Conservation (phyloP, 108 stramenopile genomes). For the Cyclostephanos tholiformis region DNA sequence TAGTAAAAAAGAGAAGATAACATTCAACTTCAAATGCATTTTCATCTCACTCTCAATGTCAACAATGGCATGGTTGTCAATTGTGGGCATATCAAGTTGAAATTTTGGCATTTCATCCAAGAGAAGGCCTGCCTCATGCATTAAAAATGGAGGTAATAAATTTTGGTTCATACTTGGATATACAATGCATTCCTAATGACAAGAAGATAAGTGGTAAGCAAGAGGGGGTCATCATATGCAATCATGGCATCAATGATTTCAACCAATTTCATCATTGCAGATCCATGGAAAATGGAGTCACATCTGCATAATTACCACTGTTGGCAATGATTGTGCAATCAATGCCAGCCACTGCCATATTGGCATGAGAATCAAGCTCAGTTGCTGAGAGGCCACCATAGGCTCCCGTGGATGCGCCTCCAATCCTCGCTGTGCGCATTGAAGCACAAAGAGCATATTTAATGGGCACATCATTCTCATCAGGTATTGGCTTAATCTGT, state of each 20-base stretch:
- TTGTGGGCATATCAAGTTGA: not conserved
- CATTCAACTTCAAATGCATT: slow-evolving; percentile 1
- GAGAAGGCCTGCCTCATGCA: slow-evolving; percentile 15
- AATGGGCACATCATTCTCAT: slow-evolving; percentile 1
- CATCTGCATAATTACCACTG: slow-evolving; percentile 20
- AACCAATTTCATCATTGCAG: not conserved
- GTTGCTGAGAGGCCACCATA: slow-evolving; percentile 6
- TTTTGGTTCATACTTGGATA: slow-evolving; percentile 36
- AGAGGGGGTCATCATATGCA: not conserved
- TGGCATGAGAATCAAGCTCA: slow-evolving; percentile 50
- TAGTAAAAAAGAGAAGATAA: not conserved
- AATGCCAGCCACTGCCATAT: slow-evolving; percentile 29
- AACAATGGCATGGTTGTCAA: not conserved
- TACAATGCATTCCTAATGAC: slow-evolving; percentile 28
- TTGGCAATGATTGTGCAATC: slow-evolving; percentile 5
- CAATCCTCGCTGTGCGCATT: not conserved
- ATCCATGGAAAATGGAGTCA: slow-evolving; percentile 15
- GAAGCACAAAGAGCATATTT: not conserved
- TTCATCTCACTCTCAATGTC: not conserved
- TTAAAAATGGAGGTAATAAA: slow-evolving; percentile 16
- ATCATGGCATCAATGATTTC: slow-evolving; percentile 8
- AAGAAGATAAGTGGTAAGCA: not conserved
- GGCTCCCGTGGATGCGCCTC: not conserved
- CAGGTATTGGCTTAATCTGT: not conserved
- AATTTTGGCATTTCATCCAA: slow-evolving; percentile 10